These are phyloP conservation scores for Centrapalus pauciflorus DNA, from an alignment of 129 eudicot species.

Conservation along the genomic window DNA sequence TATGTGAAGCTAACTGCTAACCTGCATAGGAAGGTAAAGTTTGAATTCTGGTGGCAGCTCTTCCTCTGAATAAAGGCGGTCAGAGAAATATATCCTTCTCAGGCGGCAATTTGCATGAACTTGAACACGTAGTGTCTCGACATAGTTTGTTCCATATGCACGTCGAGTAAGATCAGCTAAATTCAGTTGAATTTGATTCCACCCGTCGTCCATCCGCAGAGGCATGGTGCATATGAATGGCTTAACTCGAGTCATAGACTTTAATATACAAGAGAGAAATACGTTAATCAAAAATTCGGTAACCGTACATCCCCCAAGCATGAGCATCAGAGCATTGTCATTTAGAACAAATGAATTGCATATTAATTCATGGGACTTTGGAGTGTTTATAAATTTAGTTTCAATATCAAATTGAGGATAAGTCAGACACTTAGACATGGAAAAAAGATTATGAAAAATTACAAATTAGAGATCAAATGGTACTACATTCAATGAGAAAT, in stretches of 20 bases:
- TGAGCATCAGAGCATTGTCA: neutral
- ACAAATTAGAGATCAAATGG: neutral
- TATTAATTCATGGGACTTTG: too few relatives aligned
- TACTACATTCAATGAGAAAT: too few relatives aligned
- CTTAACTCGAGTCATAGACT: conserved; percentile 92
- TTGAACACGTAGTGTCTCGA: conserved; percentile 90
- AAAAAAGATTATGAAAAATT: neutral
- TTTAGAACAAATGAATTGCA: too few relatives aligned
- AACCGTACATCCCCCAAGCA: too few relatives aligned
- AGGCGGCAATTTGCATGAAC: conserved; percentile 95
- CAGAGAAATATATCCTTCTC: conserved; percentile 92
- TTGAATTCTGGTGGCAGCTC: conserved; percentile 98
- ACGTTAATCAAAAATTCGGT: neutral
- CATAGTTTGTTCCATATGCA: conserved; percentile 97
- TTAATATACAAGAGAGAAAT: neutral
- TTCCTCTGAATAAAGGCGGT: conserved; percentile 97
- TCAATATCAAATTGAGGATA: too few relatives aligned
- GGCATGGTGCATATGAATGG: conserved; percentile 99
- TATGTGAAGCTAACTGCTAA: conserved; percentile 22
- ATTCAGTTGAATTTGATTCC: conserved; percentile 97
- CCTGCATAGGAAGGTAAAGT: conserved; percentile 98
- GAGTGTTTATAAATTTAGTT: too few relatives aligned
- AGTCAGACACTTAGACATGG: too few relatives aligned
- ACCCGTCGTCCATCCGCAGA: conserved; percentile 86
- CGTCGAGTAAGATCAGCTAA: conserved; percentile 84